Base-by-base conservation (phyloP, 441 rosid species). In the Eutrema salsugineum region DNA sequence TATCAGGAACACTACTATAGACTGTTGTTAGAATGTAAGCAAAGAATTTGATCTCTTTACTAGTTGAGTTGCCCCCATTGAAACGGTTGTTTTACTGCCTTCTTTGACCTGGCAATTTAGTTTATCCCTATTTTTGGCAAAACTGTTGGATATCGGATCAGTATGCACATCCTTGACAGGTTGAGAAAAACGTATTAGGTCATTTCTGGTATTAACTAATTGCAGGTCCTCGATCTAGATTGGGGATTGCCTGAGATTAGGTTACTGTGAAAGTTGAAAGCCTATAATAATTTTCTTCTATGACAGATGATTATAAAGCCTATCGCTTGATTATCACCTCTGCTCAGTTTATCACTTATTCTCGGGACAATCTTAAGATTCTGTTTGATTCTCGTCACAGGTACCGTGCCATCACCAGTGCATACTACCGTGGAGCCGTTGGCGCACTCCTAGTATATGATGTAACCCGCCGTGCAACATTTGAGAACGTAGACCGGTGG, bases 351-450 rank as follows among this genome's bases (percentile, higher is more conserved):
- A 53, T 42, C 27, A 30, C n/a, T 63, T 54, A 27, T 48, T 40
- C 49, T 70, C 40, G 2, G 36, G 17, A 20, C 48, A 32, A 28
- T 22, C 46, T 40, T 28, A 54, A 68, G 44, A 28, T 65, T 36
- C 17, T 1, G 30, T 74, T 42, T 72, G 46, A 8, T 33, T 73
- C 19, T 50, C 12, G 2, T 59, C 38, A 30, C 58, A 79, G 82
- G 79, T 79, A 79, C 67, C 82, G 82, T 15, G 82, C 82, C 46
- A 79, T 79, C 50, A 79, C 82, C 1, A 79, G 82, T 55, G 82
- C 82, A 64, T 79, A 79, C 70, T 79, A 79, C 66, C 82, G 82
- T 44, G 82, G 82, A 70, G 82, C 82, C 5, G 82, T 73, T 14
- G 82, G 82, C 0, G 82, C 82, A 22, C 79, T 79, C 14, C 74